phyloP scores from a whole-genome alignment of 2,329 filamentous ascomycete genomes.

The Aureobasidium namibiae region DNA sequence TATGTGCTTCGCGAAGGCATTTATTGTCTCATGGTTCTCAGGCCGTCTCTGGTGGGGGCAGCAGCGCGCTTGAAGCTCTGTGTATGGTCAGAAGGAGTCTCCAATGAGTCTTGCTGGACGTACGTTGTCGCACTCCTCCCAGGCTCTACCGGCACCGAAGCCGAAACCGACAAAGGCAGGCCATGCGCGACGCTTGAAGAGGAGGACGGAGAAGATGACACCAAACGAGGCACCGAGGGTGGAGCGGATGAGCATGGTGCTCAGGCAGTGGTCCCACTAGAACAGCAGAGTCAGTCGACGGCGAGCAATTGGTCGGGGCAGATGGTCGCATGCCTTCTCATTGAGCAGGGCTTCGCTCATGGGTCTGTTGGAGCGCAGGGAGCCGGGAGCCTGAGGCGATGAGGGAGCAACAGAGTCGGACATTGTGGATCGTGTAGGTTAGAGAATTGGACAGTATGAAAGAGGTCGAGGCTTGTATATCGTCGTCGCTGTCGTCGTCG shows the following conservation, averaged over 20 bases:
- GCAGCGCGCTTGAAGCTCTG: slow-evolving; percentile 47
- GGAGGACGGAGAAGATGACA: slow-evolving; percentile 93
- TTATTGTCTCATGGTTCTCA: slow-evolving; percentile 39
- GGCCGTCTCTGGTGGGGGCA: slow-evolving; percentile 39
- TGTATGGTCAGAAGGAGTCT: neutral
- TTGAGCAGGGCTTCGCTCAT: slow-evolving; percentile 97
- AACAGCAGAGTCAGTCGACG: slow-evolving; percentile 16
- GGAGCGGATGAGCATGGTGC: slow-evolving; percentile 94
- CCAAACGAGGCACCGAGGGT: slow-evolving; percentile 93
- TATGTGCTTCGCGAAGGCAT: neutral
- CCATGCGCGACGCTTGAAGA: slow-evolving; percentile 98
- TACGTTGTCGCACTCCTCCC: slow-evolving; percentile 90
- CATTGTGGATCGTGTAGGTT: slow-evolving; percentile 37
- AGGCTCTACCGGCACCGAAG: slow-evolving; percentile 91
- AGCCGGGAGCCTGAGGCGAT: slow-evolving; percentile 50
- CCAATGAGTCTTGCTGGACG: slow-evolving; percentile 18
- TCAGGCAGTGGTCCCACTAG: slow-evolving; percentile 97
- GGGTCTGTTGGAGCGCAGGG: slow-evolving; percentile 64
- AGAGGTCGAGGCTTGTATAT: neutral
- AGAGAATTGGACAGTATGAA: neutral
- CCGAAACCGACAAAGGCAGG: slow-evolving; percentile 91
- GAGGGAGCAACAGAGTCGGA: slow-evolving; percentile 44
- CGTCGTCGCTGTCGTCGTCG: slow-evolving; percentile 6
- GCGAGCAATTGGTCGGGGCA: neutral
- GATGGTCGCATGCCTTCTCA: slow-evolving; percentile 69